Conservation (phyloP, 1,284 basidiomycete genomes). For the Cystobasidiaceae sp. region DNA sequence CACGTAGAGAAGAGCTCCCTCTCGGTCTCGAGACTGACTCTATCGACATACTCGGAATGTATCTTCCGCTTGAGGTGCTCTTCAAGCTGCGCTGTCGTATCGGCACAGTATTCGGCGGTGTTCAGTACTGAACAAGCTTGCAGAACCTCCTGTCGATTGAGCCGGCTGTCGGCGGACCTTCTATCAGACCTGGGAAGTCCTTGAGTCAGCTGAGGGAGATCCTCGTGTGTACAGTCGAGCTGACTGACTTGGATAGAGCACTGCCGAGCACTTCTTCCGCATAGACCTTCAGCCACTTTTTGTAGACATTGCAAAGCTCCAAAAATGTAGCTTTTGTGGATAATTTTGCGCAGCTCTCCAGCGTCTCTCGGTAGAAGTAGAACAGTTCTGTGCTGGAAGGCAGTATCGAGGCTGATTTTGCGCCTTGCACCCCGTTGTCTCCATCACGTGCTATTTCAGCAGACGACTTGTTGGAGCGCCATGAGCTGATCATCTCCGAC, state of each 20-base stretch:
- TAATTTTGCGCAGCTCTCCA: conserved; percentile 86
- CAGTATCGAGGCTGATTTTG: conserved; percentile 54
- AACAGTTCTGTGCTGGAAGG: conserved; percentile 94
- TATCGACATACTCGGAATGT: conserved; percentile 65
- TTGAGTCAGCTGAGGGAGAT: not conserved
- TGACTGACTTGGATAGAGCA: conserved; percentile 20
- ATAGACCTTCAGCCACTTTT: conserved; percentile 90
- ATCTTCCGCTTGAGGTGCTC: conserved; percentile 83
- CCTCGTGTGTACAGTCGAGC: not conserved
- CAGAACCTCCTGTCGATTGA: conserved; percentile 66
- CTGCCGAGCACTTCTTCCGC: conserved; percentile 58
- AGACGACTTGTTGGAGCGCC: conserved; percentile 16
- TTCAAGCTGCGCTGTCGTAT: conserved; percentile 86
- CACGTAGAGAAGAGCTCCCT: conserved; percentile 82
- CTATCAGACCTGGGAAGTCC: conserved; percentile 50
- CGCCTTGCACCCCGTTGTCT: not conserved
- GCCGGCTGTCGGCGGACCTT: conserved; percentile 68
- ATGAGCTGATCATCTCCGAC: conserved; percentile 71
- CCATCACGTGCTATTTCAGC: not conserved
- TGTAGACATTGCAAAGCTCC: conserved; percentile 71
- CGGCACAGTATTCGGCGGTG: conserved; percentile 95
- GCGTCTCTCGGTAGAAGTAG: conserved; percentile 90
- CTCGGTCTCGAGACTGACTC: conserved; percentile 76
- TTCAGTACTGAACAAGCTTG: conserved; percentile 84
- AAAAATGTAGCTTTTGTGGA: conserved; percentile 62